These are phyloP conservation scores for Aspergillus hiratsukae DNA, from an alignment of 2,329 filamentous ascomycete genomes.

Conservation along the genomic window DNA sequence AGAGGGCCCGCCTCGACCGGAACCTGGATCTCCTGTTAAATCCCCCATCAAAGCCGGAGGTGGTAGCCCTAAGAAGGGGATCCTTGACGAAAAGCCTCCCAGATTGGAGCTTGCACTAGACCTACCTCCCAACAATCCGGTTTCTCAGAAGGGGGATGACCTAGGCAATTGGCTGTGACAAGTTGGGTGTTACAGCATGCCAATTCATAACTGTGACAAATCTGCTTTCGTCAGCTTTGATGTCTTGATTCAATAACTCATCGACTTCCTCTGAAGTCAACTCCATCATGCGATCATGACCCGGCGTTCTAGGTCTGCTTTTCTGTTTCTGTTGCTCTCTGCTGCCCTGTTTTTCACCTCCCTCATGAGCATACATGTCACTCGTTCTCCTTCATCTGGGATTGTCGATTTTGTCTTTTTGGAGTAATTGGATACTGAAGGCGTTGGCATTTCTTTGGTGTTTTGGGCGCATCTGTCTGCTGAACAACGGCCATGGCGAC, in stretches of 20 bases:
- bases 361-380: slow-evolving; percentile 4
- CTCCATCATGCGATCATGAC: slow-evolving; percentile 16
- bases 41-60: slow-evolving; percentile 44
- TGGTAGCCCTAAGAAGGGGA: slow-evolving; percentile 42
- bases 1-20: slow-evolving; percentile 41
- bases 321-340: slow-evolving; percentile 8
- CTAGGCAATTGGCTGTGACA: slow-evolving; percentile 37
- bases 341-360: slow-evolving; percentile 3
- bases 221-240: background rate
- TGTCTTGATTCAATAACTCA: background rate
- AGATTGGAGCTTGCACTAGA: slow-evolving; percentile 52
- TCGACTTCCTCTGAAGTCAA: background rate
- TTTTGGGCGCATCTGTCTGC: slow-evolving; percentile 19
- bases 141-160: slow-evolving; percentile 23
- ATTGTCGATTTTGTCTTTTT: background rate
- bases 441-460: slow-evolving; percentile 20
- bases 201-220: background rate
- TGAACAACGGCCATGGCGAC: slow-evolving; percentile 16
- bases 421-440: slow-evolving; percentile 12
- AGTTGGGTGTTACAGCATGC: background rate
- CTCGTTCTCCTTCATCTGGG: background rate
- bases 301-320: slow-evolving; percentile 16
- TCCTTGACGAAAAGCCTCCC: slow-evolving; percentile 50
- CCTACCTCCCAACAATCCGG: slow-evolving; percentile 20
- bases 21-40: slow-evolving; percentile 37